These are phyloP conservation scores for Coemansia sp. DNA, from an alignment of 192 early-diverging fungal species.

Conservation along the genomic window DNA sequence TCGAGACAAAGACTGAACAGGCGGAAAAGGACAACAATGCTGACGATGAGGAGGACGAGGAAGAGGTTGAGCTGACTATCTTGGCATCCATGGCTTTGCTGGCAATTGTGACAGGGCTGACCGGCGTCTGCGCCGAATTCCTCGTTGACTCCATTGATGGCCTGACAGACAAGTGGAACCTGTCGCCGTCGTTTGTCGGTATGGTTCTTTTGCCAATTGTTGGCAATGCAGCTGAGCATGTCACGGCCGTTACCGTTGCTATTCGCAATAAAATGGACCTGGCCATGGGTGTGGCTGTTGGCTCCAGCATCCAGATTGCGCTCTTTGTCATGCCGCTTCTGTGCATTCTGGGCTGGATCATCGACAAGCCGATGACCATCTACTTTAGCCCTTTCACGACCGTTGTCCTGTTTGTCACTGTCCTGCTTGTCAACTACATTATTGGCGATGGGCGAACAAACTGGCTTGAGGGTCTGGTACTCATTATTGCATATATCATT, in stretches of 20 bases:
- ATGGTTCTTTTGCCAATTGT: constrained; percentile 90
- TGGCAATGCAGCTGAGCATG: constrained; percentile 88
- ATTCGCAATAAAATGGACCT: constrained; percentile 93
- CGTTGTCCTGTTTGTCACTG: constrained; percentile 76
- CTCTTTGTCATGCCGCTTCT: constrained; percentile 71
- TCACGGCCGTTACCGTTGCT: constrained; percentile 78
- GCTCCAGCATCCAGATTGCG: constrained; percentile 88
- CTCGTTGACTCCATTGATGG: constrained; percentile 83
- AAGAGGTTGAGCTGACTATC: constrained; percentile 62
- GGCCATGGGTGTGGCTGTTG: constrained; percentile 84
- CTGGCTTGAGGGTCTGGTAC: constrained; percentile 89
- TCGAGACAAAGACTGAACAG: constrained; percentile 50
- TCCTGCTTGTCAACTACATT: constrained; percentile 77
- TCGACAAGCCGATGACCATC: constrained; percentile 76
- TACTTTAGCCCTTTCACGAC: constrained; percentile 84
- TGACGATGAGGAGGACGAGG: constrained; percentile 63
- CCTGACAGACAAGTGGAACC: constrained; percentile 66
- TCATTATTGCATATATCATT: constrained; percentile 81
- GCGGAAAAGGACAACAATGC: constrained; percentile 58
- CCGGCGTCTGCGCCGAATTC: constrained; percentile 83
- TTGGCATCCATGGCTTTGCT: constrained; percentile 57
- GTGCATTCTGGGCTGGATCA: constrained; percentile 84
- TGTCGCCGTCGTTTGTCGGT: constrained; percentile 86
- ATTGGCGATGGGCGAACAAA: constrained; percentile 86
- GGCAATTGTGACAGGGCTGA: constrained; percentile 63